Conservation (phyloP, 208 protist species). For the Acanthamoeba sp. region DNA sequence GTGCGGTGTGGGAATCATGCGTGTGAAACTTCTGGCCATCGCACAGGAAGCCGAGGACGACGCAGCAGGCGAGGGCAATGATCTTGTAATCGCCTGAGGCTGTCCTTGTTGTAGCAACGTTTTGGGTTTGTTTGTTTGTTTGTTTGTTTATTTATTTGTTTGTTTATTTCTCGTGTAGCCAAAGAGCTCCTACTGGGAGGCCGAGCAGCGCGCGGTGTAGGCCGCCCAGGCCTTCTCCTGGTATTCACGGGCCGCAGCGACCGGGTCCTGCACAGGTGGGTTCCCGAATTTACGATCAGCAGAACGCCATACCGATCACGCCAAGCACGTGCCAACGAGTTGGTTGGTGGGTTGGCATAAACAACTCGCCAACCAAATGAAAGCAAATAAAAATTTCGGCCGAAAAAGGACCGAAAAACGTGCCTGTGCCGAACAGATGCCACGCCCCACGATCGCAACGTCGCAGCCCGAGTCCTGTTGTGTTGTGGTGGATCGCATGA, state of each 20-base stretch:
- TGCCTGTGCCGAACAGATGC: constrained; percentile 83
- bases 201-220: constrained; percentile 71
- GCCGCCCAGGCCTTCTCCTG: constrained; percentile 81
- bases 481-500: background rate
- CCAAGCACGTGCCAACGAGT: too few relatives aligned
- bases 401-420: background rate
- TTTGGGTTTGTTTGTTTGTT: background rate
- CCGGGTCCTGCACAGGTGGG: constrained; percentile 72
- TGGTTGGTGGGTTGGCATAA: background rate
- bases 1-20: too few relatives aligned
- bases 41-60: too few relatives aligned
- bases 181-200: background rate
- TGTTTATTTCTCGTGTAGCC: background rate
- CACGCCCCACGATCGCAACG: constrained; percentile 91
- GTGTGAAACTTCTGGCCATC: too few relatives aligned
- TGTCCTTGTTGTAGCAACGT: too few relatives aligned
- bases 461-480: constrained; percentile 81
- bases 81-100: too few relatives aligned
- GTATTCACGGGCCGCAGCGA: constrained; percentile 82
- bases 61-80: too few relatives aligned
- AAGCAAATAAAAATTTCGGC: background rate
- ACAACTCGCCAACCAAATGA: background rate
- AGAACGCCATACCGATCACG: background rate
- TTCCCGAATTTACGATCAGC: background rate
- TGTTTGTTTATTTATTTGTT: background rate